Evolutionary conservation across 306 rosid genomes (phyloP).

Genomic region (Argentina anserina): DNA sequence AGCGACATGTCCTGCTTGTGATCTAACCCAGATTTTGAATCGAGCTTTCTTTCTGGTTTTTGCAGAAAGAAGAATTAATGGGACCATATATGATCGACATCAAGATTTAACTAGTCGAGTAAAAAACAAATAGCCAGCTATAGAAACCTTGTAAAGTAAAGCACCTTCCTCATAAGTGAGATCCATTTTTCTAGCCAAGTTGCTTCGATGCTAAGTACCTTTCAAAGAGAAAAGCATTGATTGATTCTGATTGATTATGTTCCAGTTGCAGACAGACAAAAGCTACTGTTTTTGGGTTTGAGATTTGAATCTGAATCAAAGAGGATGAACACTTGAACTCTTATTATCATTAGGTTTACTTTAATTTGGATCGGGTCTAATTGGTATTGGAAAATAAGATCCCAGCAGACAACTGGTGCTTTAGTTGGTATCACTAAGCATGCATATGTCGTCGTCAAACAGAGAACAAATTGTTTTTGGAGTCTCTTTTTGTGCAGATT

Average conservation of each 20-base stretch:
- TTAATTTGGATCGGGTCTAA: not conserved
- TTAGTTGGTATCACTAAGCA: not conserved
- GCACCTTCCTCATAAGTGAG: not conserved
- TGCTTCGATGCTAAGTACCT: conserved; percentile 20
- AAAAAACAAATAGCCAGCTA: not conserved
- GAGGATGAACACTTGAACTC: not conserved
- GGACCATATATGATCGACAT: not conserved
- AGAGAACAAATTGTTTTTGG: not conserved
- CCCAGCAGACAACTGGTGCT: not conserved
- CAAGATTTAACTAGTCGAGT: conserved; percentile 8
- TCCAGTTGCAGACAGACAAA: conserved; percentile 3
- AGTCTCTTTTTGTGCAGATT: not conserved
- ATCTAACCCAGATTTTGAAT: not conserved
- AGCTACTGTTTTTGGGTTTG: not conserved
- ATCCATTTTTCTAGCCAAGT: conserved; percentile 31
- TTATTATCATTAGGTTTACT: not conserved
- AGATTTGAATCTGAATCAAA: conserved; percentile 1
- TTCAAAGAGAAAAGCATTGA: not conserved
- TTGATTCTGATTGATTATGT: not conserved
- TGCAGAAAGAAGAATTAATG: not conserved
- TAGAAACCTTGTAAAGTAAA: not conserved
- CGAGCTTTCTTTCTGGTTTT: not conserved
- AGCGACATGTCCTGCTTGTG: not conserved
- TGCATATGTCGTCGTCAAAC: not conserved
- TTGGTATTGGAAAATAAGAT: not conserved